phyloP scores from a whole-genome alignment of 2,329 filamentous ascomycete genomes.

The Botrytis pseudocinerea region DNA sequence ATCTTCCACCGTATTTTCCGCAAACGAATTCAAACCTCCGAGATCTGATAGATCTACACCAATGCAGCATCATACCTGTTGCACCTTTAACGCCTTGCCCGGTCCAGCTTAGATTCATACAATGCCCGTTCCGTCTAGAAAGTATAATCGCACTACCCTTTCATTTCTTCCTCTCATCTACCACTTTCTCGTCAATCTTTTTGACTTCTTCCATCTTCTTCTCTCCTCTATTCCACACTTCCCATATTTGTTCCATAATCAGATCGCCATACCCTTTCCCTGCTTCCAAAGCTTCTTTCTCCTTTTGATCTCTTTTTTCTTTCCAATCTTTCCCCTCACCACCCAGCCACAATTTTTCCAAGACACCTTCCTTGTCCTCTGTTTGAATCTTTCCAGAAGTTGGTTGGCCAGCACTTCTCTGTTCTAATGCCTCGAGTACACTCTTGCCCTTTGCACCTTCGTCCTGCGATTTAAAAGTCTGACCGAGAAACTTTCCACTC shows the following conservation, averaged over 20 bases:
- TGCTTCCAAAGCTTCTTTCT: slow-evolving; percentile 41
- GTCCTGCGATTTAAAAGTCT: not conserved
- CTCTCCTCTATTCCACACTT: slow-evolving; percentile 49
- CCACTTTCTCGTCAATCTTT: slow-evolving; percentile 31
- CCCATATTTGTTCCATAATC: slow-evolving; percentile 50
- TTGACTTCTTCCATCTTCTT: slow-evolving; percentile 40
- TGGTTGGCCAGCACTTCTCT: slow-evolving; percentile 22
- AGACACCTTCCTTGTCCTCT: slow-evolving; percentile 33
- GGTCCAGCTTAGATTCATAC: not conserved
- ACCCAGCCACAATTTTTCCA: slow-evolving; percentile 60
- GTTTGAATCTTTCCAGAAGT: slow-evolving; percentile 26
- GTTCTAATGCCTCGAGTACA: slow-evolving; percentile 16
- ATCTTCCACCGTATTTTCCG: not conserved
- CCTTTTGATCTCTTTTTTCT: slow-evolving; percentile 39
- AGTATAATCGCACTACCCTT: slow-evolving; percentile 4
- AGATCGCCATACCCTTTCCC: slow-evolving; percentile 45
- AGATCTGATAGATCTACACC: not conserved
- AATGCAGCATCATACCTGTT: not conserved
- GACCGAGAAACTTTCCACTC: not conserved
- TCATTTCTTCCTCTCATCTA: slow-evolving; percentile 26
- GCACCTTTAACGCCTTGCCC: not conserved
- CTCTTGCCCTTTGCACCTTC: slow-evolving; percentile 16
- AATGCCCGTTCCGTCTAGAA: not conserved
- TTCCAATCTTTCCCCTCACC: slow-evolving; percentile 48
- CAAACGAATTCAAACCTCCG: not conserved